A percentile compares a stretch with the other conserved stretches of the same genome.
Evolutionary conservation across 495 filamentous ascomycete species (phyloP).

Genomic region (Chlorociboria aeruginascens): DNA sequence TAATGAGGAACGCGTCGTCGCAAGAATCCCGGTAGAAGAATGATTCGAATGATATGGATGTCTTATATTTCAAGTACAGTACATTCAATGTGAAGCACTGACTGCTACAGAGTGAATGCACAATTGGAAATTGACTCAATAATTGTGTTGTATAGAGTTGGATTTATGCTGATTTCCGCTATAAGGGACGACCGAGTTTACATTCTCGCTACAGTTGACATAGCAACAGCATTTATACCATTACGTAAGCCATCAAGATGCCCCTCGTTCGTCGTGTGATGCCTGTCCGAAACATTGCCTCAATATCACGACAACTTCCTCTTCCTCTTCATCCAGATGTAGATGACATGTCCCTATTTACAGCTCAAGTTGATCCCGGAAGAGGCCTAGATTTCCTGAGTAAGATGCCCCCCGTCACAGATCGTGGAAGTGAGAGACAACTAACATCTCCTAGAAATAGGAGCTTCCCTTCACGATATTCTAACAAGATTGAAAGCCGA

Average conservation of each 20-base stretch:
- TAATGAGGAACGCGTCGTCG: background rate
- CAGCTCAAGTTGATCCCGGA: conserved; percentile 63
- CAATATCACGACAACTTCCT: background rate
- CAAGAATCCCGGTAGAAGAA: background rate
- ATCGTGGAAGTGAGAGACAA: background rate
- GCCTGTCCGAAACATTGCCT: background rate
- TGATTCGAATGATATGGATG: too few relatives aligned
- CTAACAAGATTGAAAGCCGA: conserved; percentile 76
- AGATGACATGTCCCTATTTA: conserved; percentile 39
- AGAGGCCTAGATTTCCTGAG: conserved; percentile 70
- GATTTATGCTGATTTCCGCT: too few relatives aligned
- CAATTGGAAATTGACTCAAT: too few relatives aligned
- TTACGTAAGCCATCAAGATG: too few relatives aligned
- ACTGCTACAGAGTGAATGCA: too few relatives aligned
- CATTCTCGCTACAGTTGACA: too few relatives aligned
- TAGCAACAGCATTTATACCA: too few relatives aligned
- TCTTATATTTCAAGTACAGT: too few relatives aligned
- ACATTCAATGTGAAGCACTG: too few relatives aligned
- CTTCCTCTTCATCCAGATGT: conserved; percentile 5
- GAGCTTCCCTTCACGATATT: conserved; percentile 81
- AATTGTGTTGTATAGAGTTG: too few relatives aligned
- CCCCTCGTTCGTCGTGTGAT: too few relatives aligned
- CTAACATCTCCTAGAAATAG: conserved; percentile 46
- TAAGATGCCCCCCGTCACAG: conserved; percentile 21
- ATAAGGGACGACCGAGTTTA: too few relatives aligned